Conservation (phyloP, 345 rosid species). For the Lumnitzera racemosa region DNA sequence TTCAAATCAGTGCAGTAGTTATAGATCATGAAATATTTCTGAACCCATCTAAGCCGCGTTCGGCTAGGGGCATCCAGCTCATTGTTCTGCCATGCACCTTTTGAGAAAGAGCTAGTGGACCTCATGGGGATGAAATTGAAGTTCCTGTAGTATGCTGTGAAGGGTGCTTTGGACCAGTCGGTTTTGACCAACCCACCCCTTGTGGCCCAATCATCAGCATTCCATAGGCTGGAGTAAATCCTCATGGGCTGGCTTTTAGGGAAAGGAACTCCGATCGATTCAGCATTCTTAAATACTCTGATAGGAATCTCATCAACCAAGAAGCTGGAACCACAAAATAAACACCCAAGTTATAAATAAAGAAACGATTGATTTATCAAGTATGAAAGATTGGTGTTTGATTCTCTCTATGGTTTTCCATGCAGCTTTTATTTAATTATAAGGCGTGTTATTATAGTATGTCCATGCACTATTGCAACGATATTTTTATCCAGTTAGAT, state of each 20-base stretch:
- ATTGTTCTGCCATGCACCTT: constrained; percentile 19
- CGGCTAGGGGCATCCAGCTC: constrained; percentile 27
- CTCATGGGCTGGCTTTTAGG: constrained; percentile 49
- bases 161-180: constrained; percentile 55
- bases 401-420: no score
- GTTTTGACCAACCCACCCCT: constrained; percentile 53
- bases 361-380: neutral
- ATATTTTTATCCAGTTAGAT: no score
- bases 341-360: neutral
- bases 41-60: constrained; percentile 40
- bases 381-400: no score
- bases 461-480: no score
- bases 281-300: constrained; percentile 51
- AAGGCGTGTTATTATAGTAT: no score
- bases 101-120: neutral
- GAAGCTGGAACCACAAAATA: constrained; percentile 18
- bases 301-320: constrained; percentile 45
- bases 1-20: constrained; percentile 40
- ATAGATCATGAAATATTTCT: constrained; percentile 46
- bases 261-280: constrained; percentile 33
- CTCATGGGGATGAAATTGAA: constrained; percentile 21
- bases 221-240: constrained; percentile 52
- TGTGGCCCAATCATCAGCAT: constrained; percentile 60
- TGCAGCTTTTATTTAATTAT: no score
- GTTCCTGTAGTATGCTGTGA: constrained; percentile 45